phyloP scores from a whole-genome alignment of 352 stramenopile species.

The Phytopythium chamaehyphon region DNA sequence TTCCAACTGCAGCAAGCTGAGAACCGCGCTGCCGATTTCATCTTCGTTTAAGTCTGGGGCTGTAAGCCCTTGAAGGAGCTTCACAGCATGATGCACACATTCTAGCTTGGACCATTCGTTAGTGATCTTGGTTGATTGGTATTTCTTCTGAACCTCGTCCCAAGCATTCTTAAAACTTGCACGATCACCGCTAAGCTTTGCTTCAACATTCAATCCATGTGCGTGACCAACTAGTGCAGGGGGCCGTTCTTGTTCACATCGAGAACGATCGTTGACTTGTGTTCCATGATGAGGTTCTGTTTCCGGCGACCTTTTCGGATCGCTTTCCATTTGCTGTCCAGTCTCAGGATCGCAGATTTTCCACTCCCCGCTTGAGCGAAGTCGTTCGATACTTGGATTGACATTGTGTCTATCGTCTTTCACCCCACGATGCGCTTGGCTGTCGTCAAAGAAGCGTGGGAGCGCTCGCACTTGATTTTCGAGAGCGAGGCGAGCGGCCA shows the following conservation, averaged over 20 bases:
- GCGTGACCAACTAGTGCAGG: too few relatives aligned
- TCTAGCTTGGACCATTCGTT: neutral
- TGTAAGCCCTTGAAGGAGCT: slow-evolving; percentile 17
- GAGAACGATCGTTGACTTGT: too few relatives aligned
- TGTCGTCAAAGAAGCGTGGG: slow-evolving; percentile 64
- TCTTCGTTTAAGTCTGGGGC: slow-evolving; percentile 8
- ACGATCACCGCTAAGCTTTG: too few relatives aligned
- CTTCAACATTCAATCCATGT: too few relatives aligned
- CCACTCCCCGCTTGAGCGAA: slow-evolving; percentile 79
- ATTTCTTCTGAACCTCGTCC: neutral
- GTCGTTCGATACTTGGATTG: slow-evolving; percentile 61
- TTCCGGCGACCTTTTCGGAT: neutral
- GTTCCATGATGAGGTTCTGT: neutral
- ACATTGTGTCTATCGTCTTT: slow-evolving; percentile 22
- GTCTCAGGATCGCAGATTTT: slow-evolving; percentile 83
- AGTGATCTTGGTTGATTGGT: neutral
- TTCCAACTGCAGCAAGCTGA: slow-evolving; percentile 17
- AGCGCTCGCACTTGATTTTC: slow-evolving; percentile 55
- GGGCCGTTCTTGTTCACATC: too few relatives aligned
- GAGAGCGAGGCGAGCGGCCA: slow-evolving; percentile 37
- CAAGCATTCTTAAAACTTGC: neutral
- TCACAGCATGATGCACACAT: slow-evolving; percentile 12
- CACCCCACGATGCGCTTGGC: slow-evolving; percentile 25
- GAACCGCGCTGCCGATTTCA: slow-evolving; percentile 11
- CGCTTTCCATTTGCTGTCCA: slow-evolving; percentile 27